Conservation (phyloP, 1,139 yeast species). For the Debaryomyces subglobosus region DNA sequence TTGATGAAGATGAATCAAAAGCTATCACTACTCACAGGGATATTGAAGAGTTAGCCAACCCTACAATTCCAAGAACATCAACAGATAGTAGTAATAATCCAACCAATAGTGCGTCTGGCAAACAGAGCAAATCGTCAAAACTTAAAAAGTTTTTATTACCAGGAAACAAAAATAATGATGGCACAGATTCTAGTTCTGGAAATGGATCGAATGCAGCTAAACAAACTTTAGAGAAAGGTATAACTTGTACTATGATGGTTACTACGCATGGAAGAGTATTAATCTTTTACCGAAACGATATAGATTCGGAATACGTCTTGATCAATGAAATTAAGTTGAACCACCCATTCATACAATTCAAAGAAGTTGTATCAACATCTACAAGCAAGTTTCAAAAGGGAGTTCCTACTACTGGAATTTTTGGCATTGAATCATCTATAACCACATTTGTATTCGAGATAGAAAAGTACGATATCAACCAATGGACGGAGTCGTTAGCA, state of each 20-base stretch:
- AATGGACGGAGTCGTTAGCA: conserved; percentile 61
- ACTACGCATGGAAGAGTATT: conserved; percentile 62
- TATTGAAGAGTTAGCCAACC: conserved; percentile 22
- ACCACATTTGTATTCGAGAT: conserved; percentile 59
- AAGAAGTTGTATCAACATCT: conserved; percentile 49
- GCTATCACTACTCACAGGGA: conserved; percentile 34
- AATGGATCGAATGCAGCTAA: background rate
- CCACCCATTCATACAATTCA: conserved; percentile 53
- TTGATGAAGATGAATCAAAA: conserved; percentile 28
- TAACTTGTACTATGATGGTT: conserved; percentile 51
- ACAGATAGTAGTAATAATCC: background rate
- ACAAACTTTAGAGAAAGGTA: conserved; percentile 36
- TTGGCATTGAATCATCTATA: conserved; percentile 53
- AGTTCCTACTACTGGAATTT: conserved; percentile 47
- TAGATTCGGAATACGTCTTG: conserved; percentile 36
- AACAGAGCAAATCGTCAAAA: conserved; percentile 16
- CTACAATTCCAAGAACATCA: conserved; percentile 2
- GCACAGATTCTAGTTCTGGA: background rate
- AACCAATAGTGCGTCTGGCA: background rate
- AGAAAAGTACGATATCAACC: conserved; percentile 52
- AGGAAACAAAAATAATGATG: conserved; percentile 16
- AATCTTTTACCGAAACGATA: conserved; percentile 44
- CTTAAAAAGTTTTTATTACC: conserved; percentile 36
- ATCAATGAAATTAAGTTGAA: conserved; percentile 53
- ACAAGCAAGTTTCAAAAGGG: conserved; percentile 33